These are phyloP conservation scores for Paracorniculantispora psalliotae DNA, from an alignment of 2,329 filamentous ascomycete genomes.

Conservation along the genomic window DNA sequence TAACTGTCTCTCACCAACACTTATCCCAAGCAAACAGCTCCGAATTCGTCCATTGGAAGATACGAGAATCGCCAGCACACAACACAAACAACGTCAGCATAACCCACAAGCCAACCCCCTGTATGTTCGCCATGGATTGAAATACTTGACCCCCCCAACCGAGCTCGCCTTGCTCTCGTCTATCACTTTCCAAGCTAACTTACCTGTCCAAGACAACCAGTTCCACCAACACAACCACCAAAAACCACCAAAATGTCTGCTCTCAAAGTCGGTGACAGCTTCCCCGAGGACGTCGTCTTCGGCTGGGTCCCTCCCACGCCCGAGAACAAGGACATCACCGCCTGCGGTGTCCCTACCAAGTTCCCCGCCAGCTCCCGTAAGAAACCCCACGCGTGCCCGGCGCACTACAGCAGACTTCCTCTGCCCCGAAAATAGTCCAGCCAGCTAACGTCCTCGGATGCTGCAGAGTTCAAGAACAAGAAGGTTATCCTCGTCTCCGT, in stretches of 20 bases:
- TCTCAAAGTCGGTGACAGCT: slow-evolving; percentile 75
- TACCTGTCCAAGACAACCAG: background rate
- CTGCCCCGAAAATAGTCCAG: background rate
- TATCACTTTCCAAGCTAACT: background rate
- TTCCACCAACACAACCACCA: background rate
- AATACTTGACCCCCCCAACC: background rate
- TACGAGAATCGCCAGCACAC: background rate
- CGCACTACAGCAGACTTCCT: background rate
- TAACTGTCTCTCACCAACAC: slow-evolving; percentile 1
- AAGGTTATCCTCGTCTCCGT: slow-evolving; percentile 54
- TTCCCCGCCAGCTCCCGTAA: slow-evolving; percentile 74
- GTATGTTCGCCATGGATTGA: slow-evolving; percentile 6
- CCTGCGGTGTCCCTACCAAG: slow-evolving; percentile 71
- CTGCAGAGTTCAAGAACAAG: slow-evolving; percentile 49
- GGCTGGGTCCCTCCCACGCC: slow-evolving; percentile 74
- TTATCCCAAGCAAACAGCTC: background rate
- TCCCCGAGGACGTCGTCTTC: slow-evolving; percentile 78
- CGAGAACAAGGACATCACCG: slow-evolving; percentile 62
- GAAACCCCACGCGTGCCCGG: slow-evolving; percentile 16
- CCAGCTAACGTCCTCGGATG: background rate
- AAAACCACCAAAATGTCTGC: slow-evolving; percentile 45
- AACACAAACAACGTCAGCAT: background rate
- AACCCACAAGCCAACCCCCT: background rate
- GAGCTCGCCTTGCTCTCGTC: background rate
- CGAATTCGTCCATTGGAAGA: background rate